Base-by-base conservation (phyloP, 2,329 filamentous ascomycete genomes). In the Ceratocystis cubensis region DNA sequence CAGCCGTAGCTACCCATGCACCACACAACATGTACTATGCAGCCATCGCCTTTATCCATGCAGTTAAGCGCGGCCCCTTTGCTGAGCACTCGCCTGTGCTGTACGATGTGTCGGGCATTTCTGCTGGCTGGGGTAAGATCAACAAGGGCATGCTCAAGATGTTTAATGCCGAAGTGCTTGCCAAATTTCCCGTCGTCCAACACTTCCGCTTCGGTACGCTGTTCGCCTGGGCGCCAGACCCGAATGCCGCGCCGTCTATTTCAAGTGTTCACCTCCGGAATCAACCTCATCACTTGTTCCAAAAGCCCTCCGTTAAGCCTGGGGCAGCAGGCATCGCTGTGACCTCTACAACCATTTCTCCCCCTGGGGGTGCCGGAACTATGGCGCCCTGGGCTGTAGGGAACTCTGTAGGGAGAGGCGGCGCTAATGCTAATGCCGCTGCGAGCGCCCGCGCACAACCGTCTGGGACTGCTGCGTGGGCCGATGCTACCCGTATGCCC, bases 141-240 rank as follows among this genome's bases (percentile, higher is more conserved):
- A 69, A 99, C 76, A 92, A 92, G 79, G 94, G 94, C 64, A 97
- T 99, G 94, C 85, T 99, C 72, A 99, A 97, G 77, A 99, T 99
- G 94, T 99, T 93, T 78, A 91, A 95, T 71, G 94, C 90, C 20
- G 94, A 99, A 78, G 94, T 99, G 2, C 80, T 99, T 15, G 90
- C 89, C 48, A 99, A 99, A 75, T 96, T 96, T 73, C 94, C 94
- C 2, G 94, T 99, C 2, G 91, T 99, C n/a, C 94, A 99, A 76
- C 94, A 99, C 76, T 97, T 94, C 71, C 84, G 82, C 2, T 93
- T 94, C 70, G 89, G 89, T 30, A 88, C 86, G 5, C 77, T 94
- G n/a, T 91, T 93, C 73, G 84, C 82, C 46, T 93, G 88, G 87
- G 85, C 89, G 1, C 76, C 75, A 61, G 87, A 91, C 72, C 86